A percentile compares a stretch with the other conserved stretches of the same genome.
phyloP scores from a whole-genome alignment of 345 rosid genomes.

The Mangifera indica region DNA sequence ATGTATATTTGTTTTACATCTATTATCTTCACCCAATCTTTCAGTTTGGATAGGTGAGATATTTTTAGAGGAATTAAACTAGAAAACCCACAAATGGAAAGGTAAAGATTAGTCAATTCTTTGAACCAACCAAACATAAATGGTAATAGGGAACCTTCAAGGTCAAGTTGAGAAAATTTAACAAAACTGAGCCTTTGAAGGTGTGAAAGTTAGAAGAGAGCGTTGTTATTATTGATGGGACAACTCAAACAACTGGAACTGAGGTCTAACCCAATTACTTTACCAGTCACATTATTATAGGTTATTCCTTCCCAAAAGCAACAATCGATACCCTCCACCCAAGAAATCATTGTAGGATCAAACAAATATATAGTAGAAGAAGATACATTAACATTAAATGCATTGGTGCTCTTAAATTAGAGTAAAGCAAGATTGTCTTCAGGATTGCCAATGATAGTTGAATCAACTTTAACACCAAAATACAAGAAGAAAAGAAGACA shows the following conservation, averaged over 20 bases:
- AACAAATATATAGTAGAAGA: neutral
- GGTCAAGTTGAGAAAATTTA: too few relatives aligned
- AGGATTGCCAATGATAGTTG: neutral
- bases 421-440: neutral
- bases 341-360: neutral
- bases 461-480: too few relatives aligned
- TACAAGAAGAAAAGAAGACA: too few relatives aligned
- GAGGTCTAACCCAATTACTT: slow-evolving; percentile 12
- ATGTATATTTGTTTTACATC: too few relatives aligned
- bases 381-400: neutral
- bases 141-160: slow-evolving; percentile 2
- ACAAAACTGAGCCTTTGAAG: too few relatives aligned
- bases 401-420: neutral
- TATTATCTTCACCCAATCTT: too few relatives aligned
- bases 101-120: slow-evolving; percentile 7
- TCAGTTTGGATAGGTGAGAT: slow-evolving; percentile 16
- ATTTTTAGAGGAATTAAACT: neutral
- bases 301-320: slow-evolving; percentile 12
- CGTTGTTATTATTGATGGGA: neutral
- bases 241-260: slow-evolving; percentile 12
- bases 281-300: neutral
- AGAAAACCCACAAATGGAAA: neutral
- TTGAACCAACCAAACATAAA: neutral
- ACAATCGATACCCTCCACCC: slow-evolving; percentile 11
- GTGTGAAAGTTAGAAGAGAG: slow-evolving; percentile 9